Evolutionary conservation across 2,329 filamentous ascomycete genomes (phyloP), one percentile per base, ranked within the genome.

Genomic region (Aspergillus ibericus): DNA sequence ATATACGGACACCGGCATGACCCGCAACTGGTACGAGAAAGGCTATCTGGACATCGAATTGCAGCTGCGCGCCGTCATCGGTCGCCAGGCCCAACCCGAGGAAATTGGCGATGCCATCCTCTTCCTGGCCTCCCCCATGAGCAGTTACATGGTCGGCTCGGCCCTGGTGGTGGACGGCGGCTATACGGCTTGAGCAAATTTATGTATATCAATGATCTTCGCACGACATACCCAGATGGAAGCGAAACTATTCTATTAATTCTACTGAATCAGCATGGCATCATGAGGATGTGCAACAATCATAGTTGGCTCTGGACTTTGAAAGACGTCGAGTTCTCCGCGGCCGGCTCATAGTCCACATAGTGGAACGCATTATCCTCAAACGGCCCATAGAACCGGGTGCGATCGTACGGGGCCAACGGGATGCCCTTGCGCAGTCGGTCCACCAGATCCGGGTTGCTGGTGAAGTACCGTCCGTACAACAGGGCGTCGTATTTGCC

Each of bases 391-490:
- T 81, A 82, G 59, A 82, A 82, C 0, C 75, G 71, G 42, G 68
- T 70, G 15, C 80, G 69, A 44, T 82, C 78, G 57, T 82, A 82
- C 8, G 64, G 58, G 0, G 74, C 70, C 32, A 82, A 65, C 1
- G 77, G 71, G 29, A 72, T 64, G 0, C 75, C 77, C 13, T 77
- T 72, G 54, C 74, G 73, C 53, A 83, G 61, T 51, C 80, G 66
- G 60, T 79, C 68, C 3, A 81, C 73, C 54, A 83, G 62, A 62
- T 83, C 81, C 0, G 80, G 81, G 55, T 81, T 82, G 48, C 78
- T 80, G 5, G 79, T 76, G 55, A 82, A 83, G 44, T 77, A 76
- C 1, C 81, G 72, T 0, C 81, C 81, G 53, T 78, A 82, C 2
- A 81, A 55, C 25, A 84, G 63, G 8, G 70, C 81, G 60, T 83